phyloP scores from a whole-genome alignment of 768 basidiomycete genomes.

The Boletus bicolor region DNA sequence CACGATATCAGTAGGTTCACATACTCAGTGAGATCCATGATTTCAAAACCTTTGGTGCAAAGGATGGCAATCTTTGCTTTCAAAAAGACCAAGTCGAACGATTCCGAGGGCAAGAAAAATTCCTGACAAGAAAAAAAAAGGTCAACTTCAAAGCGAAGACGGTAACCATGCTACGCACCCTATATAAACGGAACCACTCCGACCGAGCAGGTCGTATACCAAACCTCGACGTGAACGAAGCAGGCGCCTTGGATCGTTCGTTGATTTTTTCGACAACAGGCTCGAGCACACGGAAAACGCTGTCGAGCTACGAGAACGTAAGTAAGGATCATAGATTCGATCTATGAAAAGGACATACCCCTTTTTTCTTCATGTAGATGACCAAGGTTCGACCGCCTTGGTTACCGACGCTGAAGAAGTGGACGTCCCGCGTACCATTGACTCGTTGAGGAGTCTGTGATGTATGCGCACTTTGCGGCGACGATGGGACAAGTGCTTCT shows the following conservation, averaged over 20 bases:
- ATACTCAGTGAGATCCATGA: slow-evolving; percentile 93
- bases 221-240: slow-evolving; percentile 67
- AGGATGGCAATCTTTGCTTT: slow-evolving; percentile 92
- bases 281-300: slow-evolving; percentile 95
- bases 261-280: slow-evolving; percentile 90
- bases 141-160: background rate
- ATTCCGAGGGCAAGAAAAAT: slow-evolving; percentile 90
- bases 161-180: slow-evolving; percentile 38
- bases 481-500: slow-evolving; percentile 91
- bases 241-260: slow-evolving; percentile 67
- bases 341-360: slow-evolving; percentile 38
- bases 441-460: slow-evolving; percentile 86
- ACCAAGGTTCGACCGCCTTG: slow-evolving; percentile 86
- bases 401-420: slow-evolving; percentile 92
- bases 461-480: slow-evolving; percentile 61
- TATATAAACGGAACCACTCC: slow-evolving; percentile 94
- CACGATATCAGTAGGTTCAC: slow-evolving; percentile 23
- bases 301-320: slow-evolving; percentile 55
- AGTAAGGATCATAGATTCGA: slow-evolving; percentile 9
- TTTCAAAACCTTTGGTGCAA: slow-evolving; percentile 93
- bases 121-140: slow-evolving; percentile 42
- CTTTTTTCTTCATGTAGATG: slow-evolving; percentile 95
- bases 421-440: slow-evolving; percentile 87
- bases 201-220: slow-evolving; percentile 77
- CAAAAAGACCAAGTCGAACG: slow-evolving; percentile 87